phyloP scores from a whole-genome alignment of 495 filamentous ascomycete genomes.

The Penicillium psychrofluorescens region DNA sequence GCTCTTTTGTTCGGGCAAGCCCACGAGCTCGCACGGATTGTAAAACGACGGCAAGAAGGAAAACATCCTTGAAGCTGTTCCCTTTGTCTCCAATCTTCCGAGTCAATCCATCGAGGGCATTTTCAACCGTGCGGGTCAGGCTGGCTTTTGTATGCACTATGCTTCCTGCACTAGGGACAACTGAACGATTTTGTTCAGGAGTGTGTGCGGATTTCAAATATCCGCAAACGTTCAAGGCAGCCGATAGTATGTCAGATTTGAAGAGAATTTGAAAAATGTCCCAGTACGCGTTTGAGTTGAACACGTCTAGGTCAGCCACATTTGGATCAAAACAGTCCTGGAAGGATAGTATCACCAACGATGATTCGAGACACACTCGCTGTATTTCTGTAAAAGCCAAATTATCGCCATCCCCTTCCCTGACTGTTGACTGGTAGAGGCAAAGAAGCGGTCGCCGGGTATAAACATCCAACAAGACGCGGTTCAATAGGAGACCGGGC shows the following conservation, averaged over 20 bases:
- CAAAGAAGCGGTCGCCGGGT: conserved; percentile 18
- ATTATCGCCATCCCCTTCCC: background rate
- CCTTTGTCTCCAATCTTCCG: conserved; percentile 11
- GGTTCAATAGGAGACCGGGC: conserved; percentile 4
- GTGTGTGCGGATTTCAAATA: conserved; percentile 7
- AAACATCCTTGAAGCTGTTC: conserved; percentile 21
- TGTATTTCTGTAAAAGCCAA: conserved; percentile 6
- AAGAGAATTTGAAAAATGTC: conserved; percentile 16
- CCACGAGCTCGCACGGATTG: conserved; percentile 15
- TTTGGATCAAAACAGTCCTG: conserved; percentile 22
- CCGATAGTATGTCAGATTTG: conserved; percentile 17
- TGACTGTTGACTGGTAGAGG: conserved; percentile 12
- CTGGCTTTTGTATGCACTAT: conserved; percentile 10
- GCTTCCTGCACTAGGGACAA: background rate
- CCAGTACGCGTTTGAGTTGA: conserved; percentile 12
- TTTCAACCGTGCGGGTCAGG: conserved; percentile 12
- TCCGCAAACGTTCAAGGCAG: conserved; percentile 18
- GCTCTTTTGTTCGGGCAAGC: conserved; percentile 6
- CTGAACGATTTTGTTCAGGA: background rate
- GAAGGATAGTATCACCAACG: conserved; percentile 14
- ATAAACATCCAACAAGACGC: conserved; percentile 13
- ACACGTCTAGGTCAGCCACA: conserved; percentile 8
- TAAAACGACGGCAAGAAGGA: conserved; percentile 18
- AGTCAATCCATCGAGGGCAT: conserved; percentile 16
- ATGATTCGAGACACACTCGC: conserved; percentile 12